phyloP scores from a whole-genome alignment of 441 rosid species.

The Pelargonium cotyledonis region DNA sequence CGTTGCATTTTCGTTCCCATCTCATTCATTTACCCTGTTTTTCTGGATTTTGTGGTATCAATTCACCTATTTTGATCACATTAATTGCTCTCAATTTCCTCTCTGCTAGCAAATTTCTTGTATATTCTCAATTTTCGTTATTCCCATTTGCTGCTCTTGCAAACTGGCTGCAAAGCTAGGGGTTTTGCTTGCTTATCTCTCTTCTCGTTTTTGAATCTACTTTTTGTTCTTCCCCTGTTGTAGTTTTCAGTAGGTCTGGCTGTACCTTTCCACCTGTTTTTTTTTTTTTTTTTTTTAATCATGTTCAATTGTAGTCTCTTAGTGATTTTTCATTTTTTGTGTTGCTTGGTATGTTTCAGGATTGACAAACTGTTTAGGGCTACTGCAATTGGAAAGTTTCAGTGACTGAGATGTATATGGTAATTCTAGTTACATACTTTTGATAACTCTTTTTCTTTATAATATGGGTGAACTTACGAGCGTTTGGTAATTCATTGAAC shows the following conservation, averaged over 20 bases:
- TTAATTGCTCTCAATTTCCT: conserved; percentile 23
- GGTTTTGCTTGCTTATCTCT: conserved; percentile 20
- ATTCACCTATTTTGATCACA: conserved; percentile 14
- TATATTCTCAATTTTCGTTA: conserved; percentile 7
- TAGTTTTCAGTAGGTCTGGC: conserved; percentile 4
- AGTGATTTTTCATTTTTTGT: conserved; percentile 8
- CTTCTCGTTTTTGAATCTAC: conserved; percentile 21
- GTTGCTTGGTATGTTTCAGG: conserved; percentile 20
- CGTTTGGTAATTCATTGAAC: conserved; percentile 5
- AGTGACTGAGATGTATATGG: conserved; percentile 17
- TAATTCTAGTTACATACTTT: conserved; percentile 19
- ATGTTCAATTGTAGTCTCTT: conserved; percentile 7
- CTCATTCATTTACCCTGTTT: conserved; percentile 18
- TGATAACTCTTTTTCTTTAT: conserved; percentile 1
- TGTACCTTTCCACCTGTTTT: conserved; percentile 13
- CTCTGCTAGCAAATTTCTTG: neutral
- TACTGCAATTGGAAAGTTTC: conserved; percentile 12
- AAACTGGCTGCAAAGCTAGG: conserved; percentile 22
- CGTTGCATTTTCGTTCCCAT: conserved; percentile 9
- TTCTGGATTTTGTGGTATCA: conserved; percentile 16
- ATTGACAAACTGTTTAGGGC: conserved; percentile 16
- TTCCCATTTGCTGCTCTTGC: conserved; percentile 7
- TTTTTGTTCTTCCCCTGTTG: conserved; percentile 33
- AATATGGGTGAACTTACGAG: too few relatives aligned
- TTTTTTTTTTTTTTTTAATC: conserved; percentile 11